Base-by-base conservation (phyloP, 2,329 filamentous ascomycete species). In the Verticillium tricorpus region DNA sequence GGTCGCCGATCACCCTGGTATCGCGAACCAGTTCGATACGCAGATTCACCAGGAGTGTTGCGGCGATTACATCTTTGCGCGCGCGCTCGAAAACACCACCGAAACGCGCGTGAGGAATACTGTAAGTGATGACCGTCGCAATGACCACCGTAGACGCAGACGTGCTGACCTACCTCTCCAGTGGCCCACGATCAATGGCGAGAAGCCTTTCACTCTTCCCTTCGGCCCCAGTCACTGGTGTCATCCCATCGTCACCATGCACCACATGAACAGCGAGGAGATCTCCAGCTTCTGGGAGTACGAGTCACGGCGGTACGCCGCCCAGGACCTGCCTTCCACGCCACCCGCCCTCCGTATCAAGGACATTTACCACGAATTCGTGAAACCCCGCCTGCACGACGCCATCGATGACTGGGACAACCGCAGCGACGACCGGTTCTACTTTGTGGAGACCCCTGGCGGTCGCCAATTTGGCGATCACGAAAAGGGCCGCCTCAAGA, bases 141-240 rank as follows among this genome's bases (percentile, higher is more conserved):
- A 35, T 15, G 28, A 14, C 19, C 25, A 22, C 15, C 22, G 7
- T 11, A 3, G 50, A 31, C 19, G 11, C 11, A 54, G 14, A 56
- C 58, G 57, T 31, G 39, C 61, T 69, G 45, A 66, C 60, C 31
- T 11, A 66, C 60, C 31, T 11, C 22, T 34, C 4, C 64, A 82
- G 72, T 83, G 78, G 76, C 83, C 83, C 1, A 80, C 81, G 55
- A 77, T 85, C 65, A 84, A 85, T 64, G 82, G 81, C 64, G 82
- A 86, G 67, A 85, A 84, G 63, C 82, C 81, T 2, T 72, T 75
- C 57, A 83, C 78, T 1, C 69, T 85, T n/a, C 76, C 78, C 1
- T 85, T 77, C 63, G 74, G 75, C 40, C 65, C 71, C 1, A 71
- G 70, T n/a, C 74, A 82, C 64, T 86, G 83, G 82, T 86, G 83